Conservation (phyloP, 306 rosid genomes). For the Psophocarpus tetragonolobus region DNA sequence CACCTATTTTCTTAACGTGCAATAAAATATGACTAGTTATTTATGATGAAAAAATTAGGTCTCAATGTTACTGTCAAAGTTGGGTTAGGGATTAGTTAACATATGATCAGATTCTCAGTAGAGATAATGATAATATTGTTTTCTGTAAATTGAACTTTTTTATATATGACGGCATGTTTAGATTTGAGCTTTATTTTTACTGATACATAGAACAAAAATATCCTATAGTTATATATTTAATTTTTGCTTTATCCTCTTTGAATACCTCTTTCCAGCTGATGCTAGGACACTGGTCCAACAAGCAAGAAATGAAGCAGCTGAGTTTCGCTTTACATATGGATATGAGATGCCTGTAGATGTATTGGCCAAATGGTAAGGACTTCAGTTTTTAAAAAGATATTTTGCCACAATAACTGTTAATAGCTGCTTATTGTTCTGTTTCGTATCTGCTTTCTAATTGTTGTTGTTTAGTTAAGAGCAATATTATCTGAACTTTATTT, state of each 20-base stretch:
- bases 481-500: background rate
- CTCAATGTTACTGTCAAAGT: constrained; percentile 1
- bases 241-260: constrained; percentile 29
- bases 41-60: background rate
- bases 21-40: background rate
- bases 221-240: constrained; percentile 8
- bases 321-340: constrained; percentile 89
- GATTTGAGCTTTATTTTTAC: background rate
- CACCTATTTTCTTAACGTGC: background rate
- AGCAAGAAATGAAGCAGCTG: constrained; percentile 99
- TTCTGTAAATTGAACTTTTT: constrained; percentile 5
- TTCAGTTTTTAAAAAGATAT: background rate
- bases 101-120: background rate
- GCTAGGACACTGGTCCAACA: constrained; percentile 95
- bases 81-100: constrained; percentile 15
- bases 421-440: constrained; percentile 6
- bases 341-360: constrained; percentile 97
- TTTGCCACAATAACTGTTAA: background rate
- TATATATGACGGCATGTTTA: constrained; percentile 2
- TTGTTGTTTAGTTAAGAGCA: background rate
- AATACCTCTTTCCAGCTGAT: constrained; percentile 70
- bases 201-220: background rate
- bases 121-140: background rate
- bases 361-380: constrained; percentile 74
- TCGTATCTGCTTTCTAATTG: background rate